These are phyloP conservation scores for Cystoderma amianthinum DNA, from an alignment of 768 basidiomycete species.

Conservation along the genomic window DNA sequence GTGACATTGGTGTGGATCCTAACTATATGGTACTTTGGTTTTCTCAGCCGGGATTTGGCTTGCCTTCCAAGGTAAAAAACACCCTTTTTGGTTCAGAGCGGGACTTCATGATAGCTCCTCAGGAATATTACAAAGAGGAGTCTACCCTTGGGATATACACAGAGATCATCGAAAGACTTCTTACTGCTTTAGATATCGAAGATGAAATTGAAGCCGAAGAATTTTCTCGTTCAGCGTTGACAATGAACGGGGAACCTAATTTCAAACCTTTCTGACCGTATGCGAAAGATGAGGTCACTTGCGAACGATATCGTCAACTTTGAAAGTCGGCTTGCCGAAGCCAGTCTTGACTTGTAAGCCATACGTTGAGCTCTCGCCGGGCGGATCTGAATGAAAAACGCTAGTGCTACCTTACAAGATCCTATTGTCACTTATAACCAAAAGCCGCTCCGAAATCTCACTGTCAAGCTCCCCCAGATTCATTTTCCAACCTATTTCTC, in stretches of 20 bases:
- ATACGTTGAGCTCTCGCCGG: background rate
- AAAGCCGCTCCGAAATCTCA: conserved; percentile 60
- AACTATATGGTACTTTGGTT: conserved; percentile 85
- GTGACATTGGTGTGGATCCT: conserved; percentile 82
- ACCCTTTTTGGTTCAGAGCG: conserved; percentile 6
- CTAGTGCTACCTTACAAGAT: no score
- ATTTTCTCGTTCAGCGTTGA: no score
- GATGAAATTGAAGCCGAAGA: conserved; percentile 28
- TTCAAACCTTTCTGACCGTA: conserved; percentile 48
- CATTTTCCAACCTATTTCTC: conserved; percentile 84
- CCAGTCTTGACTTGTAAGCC: conserved; percentile 73
- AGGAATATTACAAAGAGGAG: conserved; percentile 90
- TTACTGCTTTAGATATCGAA: conserved; percentile 50
- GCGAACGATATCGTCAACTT: conserved; percentile 71
- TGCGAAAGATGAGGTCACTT: conserved; percentile 55
- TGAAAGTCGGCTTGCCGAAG: conserved; percentile 71
- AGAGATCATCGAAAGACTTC: conserved; percentile 58
- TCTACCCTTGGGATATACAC: conserved; percentile 64
- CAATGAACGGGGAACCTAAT: conserved; percentile 27
- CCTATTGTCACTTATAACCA: conserved; percentile 91
- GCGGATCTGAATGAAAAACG: no score
- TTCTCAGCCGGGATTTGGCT: conserved; percentile 71
- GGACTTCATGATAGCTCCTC: background rate
- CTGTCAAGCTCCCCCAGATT: conserved; percentile 64
- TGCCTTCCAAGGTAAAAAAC: conserved; percentile 73